These are phyloP conservation scores for Actinidia chinensis DNA, from an alignment of 179 eudicot species.

Conservation along the genomic window DNA sequence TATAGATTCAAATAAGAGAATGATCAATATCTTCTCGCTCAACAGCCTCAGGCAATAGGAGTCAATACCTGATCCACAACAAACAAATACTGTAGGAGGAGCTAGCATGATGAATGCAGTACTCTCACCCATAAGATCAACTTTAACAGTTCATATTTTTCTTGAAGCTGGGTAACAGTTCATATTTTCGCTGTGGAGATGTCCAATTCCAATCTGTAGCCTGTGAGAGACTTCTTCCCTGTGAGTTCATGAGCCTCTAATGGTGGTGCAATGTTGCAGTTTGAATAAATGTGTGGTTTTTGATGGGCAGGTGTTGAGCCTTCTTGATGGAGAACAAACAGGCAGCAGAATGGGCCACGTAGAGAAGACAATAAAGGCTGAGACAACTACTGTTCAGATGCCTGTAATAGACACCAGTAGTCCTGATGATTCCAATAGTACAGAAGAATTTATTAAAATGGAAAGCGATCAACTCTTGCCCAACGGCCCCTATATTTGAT, in stretches of 20 bases:
- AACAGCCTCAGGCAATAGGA: background rate
- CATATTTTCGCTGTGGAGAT: background rate
- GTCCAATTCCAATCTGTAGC: background rate
- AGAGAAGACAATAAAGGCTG: slow-evolving; percentile 42
- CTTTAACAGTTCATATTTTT: no score
- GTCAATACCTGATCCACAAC: background rate
- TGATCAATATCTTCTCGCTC: background rate
- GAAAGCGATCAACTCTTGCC: slow-evolving; percentile 36
- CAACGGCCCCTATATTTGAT: slow-evolving; percentile 58
- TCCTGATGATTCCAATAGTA: slow-evolving; percentile 50
- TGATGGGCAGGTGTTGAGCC: slow-evolving; percentile 63
- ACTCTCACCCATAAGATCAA: background rate
- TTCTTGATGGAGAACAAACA: slow-evolving; percentile 57
- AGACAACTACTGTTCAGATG: slow-evolving; percentile 49
- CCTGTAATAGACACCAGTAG: slow-evolving; percentile 85
- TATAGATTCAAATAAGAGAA: background rate
- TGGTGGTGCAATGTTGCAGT: background rate
- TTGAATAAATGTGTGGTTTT: slow-evolving; percentile 9
- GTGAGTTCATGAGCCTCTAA: background rate
- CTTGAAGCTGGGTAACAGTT: no score
- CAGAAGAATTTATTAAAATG: slow-evolving; percentile 33
- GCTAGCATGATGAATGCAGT: background rate
- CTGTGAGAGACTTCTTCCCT: background rate
- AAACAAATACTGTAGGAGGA: background rate
- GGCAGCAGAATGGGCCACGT: slow-evolving; percentile 35